Evolutionary conservation across 2,329 filamentous ascomycete genomes (phyloP).

Genomic region (Boeremia lycopersici): DNA sequence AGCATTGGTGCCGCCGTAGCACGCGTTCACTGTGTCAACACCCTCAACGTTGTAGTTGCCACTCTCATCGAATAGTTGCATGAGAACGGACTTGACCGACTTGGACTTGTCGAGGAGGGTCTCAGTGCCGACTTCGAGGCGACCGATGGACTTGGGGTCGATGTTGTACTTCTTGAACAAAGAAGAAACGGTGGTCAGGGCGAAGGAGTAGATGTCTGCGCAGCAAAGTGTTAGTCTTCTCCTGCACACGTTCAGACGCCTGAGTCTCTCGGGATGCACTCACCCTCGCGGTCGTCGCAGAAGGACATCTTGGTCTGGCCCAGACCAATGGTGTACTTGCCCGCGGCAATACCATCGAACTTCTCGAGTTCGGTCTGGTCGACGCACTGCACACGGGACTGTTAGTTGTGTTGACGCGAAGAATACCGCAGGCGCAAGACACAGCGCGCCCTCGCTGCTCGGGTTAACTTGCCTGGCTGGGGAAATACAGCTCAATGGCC

Average conservation of each 20-base stretch:
- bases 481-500: conserved; percentile 61
- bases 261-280: conserved; percentile 13
- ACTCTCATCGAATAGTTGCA: conserved; percentile 59
- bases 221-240: conserved; percentile 21
- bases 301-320: conserved; percentile 63
- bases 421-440: conserved; percentile 14
- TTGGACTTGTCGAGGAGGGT: conserved; percentile 62
- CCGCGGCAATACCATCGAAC: conserved; percentile 59
- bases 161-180: conserved; percentile 60
- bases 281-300: conserved; percentile 61
- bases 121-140: conserved; percentile 61
- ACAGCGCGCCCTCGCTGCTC: conserved; percentile 1
- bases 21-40: conserved; percentile 60
- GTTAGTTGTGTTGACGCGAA: conserved; percentile 20
- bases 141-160: conserved; percentile 57
- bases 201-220: conserved; percentile 60
- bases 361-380: conserved; percentile 61
- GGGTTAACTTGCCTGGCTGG: conserved; percentile 53
- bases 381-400: conserved; percentile 52
- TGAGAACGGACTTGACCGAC: conserved; percentile 60
- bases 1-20: conserved; percentile 61
- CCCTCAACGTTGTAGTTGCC: conserved; percentile 61
- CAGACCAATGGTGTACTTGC: conserved; percentile 62
- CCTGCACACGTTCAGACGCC: not conserved
- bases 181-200: conserved; percentile 58